These are phyloP conservation scores for Tripterygium wilfordii DNA, from an alignment of 177 flowering plant genomes.

Conservation along the genomic window DNA sequence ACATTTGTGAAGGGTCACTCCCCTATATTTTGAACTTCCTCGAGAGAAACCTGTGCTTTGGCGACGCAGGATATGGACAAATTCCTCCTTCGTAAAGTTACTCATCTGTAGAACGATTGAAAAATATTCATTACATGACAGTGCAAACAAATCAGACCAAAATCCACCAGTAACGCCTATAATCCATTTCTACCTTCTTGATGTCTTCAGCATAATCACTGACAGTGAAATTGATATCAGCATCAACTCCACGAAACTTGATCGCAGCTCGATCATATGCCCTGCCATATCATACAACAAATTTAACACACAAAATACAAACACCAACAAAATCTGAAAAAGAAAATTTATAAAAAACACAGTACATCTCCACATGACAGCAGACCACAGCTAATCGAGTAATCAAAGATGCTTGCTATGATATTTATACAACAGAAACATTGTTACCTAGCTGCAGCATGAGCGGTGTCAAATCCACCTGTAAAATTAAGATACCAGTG, in stretches of 20 bases:
- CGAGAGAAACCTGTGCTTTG: constrained; percentile 59
- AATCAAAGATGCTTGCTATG: too few species aligned
- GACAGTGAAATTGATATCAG: constrained; percentile 58
- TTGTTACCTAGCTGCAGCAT: constrained; percentile 62
- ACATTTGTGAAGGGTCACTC: constrained; percentile 67
- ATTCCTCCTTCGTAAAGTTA: constrained; percentile 58
- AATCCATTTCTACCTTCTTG: constrained; percentile 35
- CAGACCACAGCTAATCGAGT: too few species aligned
- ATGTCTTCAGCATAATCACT: constrained; percentile 58
- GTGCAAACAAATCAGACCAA: background rate
- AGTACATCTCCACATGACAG: background rate
- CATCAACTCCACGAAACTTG: constrained; percentile 65
- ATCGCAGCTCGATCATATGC: constrained; percentile 80
- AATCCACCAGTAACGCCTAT: background rate
- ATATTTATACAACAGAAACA: background rate
- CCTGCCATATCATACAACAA: constrained; percentile 16
- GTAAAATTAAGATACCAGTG: constrained; percentile 1
- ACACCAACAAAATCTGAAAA: background rate
- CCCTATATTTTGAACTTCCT: constrained; percentile 62
- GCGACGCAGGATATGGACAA: constrained; percentile 61
- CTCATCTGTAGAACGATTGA: constrained; percentile 31
- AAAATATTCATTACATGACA: background rate
- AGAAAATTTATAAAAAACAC: background rate
- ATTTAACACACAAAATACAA: background rate
- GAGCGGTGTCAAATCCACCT: constrained; percentile 83